Percentiles rank a stretch among this genome's conserved stretches.
Conservation (phyloP, 768 basidiomycete genomes). For the Suillus cothurnatus region DNA sequence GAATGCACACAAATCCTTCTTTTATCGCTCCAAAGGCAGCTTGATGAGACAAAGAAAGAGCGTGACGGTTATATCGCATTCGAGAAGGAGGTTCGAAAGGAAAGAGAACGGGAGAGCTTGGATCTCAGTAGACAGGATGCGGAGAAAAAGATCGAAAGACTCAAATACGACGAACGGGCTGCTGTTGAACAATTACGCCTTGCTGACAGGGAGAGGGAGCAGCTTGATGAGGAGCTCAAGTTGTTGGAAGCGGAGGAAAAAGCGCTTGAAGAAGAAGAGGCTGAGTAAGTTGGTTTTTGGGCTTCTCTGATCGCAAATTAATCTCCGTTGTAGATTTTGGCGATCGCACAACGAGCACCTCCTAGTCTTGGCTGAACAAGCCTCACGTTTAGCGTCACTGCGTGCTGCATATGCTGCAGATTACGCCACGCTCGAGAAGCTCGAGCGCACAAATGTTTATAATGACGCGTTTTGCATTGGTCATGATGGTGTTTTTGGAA, state of each 20-base stretch:
- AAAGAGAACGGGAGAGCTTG: constrained; percentile 71
- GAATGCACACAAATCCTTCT: constrained; percentile 91
- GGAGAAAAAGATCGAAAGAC: constrained; percentile 70
- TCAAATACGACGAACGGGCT: constrained; percentile 67
- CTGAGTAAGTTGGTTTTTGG: constrained; percentile 55
- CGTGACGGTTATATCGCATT: constrained; percentile 93
- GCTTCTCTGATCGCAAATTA: not conserved
- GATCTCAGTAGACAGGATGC: constrained; percentile 64
- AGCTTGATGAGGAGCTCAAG: constrained; percentile 72
- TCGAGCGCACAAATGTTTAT: constrained; percentile 92
- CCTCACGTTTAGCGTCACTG: constrained; percentile 68
- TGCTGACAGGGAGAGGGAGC: constrained; percentile 75
- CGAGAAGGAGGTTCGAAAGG: constrained; percentile 83
- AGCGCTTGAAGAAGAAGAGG: constrained; percentile 79
- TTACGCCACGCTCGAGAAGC: constrained; percentile 74
- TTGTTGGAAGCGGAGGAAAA: constrained; percentile 78
- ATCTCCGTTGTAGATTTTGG: constrained; percentile 67
- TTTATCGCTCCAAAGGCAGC: constrained; percentile 69
- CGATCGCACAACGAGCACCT: constrained; percentile 73
- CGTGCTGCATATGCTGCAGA: constrained; percentile 80
- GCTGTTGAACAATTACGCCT: constrained; percentile 74
- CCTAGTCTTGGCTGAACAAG: constrained; percentile 63
- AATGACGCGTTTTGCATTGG: constrained; percentile 96
- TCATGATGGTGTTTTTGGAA: constrained; percentile 92
- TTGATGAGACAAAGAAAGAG: constrained; percentile 91